Evolutionary conservation across 2,329 filamentous ascomycete species (phyloP).

Genomic region (Colletotrichum sp.): DNA sequence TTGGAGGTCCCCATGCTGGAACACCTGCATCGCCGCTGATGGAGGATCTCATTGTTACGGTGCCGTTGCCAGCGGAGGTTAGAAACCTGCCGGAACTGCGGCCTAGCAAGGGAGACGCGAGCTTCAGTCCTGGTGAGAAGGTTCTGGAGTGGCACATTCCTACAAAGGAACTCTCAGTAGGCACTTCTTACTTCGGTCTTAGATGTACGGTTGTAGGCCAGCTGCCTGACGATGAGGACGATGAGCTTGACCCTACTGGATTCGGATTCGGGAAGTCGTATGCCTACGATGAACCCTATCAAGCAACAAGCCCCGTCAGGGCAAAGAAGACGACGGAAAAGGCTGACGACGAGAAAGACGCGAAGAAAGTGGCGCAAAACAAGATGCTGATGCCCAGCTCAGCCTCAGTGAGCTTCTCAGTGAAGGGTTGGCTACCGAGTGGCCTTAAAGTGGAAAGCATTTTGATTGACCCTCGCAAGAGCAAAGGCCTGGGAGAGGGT

Average conservation of each 20-base stretch:
- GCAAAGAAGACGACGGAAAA: conserved; percentile 33
- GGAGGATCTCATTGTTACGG: conserved; percentile 78
- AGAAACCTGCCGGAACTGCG: conserved; percentile 85
- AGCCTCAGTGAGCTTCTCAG: conserved; percentile 73
- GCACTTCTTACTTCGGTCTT: conserved; percentile 73
- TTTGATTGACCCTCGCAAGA: conserved; percentile 76
- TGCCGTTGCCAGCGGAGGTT: conserved; percentile 81
- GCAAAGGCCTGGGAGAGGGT: conserved; percentile 82
- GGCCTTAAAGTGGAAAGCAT: conserved; percentile 73
- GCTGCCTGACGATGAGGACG: conserved; percentile 53
- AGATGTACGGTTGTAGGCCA: conserved; percentile 81
- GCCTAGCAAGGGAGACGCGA: conserved; percentile 82
- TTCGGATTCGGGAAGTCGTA: conserved; percentile 59
- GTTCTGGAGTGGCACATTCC: conserved; percentile 84
- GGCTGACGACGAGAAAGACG: conserved; percentile 51
- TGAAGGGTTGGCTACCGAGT: conserved; percentile 73
- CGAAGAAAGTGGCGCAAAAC: conserved; percentile 68
- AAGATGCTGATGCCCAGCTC: conserved; percentile 82
- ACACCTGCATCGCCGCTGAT: conserved; percentile 66
- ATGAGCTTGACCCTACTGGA: conserved; percentile 54
- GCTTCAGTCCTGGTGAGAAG: conserved; percentile 75
- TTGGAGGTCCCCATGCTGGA: conserved; percentile 54
- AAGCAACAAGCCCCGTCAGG: conserved; percentile 45
- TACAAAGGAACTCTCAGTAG: conserved; percentile 74
- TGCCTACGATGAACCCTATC: conserved; percentile 62